phyloP scores from a whole-genome alignment of 306 rosid species.

The Trifolium fragiferum region DNA sequence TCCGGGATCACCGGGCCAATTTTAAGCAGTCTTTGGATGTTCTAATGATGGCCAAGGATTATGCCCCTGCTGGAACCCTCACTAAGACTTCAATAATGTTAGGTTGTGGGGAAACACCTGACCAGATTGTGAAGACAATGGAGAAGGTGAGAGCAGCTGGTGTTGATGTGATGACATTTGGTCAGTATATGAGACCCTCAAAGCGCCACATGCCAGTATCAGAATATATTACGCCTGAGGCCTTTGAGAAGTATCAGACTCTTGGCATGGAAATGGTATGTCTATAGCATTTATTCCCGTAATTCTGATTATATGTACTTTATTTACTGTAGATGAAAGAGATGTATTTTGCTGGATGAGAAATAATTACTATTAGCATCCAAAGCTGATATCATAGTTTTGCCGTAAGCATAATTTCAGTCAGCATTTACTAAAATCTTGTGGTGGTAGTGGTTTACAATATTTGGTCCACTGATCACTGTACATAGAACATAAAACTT shows the following conservation, averaged over 20 bases:
- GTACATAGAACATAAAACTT: constrained; percentile 8
- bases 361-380: constrained; percentile 28
- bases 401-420: background rate
- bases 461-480: constrained; percentile 2
- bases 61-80: constrained; percentile 87
- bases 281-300: constrained; percentile 27
- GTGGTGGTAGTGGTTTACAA: constrained; percentile 20
- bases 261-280: constrained; percentile 96
- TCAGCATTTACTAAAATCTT: constrained; percentile 28
- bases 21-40: constrained; percentile 91
- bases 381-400: constrained; percentile 25
- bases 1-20: constrained; percentile 92
- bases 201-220: constrained; percentile 98
- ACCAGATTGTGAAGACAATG: constrained; percentile 93
- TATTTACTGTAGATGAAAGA: constrained; percentile 18
- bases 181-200: constrained; percentile 98
- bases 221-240: constrained; percentile 95
- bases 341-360: constrained; percentile 8
- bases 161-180: constrained; percentile 97
- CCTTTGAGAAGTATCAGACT: constrained; percentile 79
- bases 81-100: constrained; percentile 97
- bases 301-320: constrained; percentile 2
- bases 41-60: constrained; percentile 85
- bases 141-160: constrained; percentile 99
- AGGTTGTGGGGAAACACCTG: constrained; percentile 98